Base-by-base conservation (phyloP, 768 basidiomycete genomes). In the Auricularia auricula-judae region DNA sequence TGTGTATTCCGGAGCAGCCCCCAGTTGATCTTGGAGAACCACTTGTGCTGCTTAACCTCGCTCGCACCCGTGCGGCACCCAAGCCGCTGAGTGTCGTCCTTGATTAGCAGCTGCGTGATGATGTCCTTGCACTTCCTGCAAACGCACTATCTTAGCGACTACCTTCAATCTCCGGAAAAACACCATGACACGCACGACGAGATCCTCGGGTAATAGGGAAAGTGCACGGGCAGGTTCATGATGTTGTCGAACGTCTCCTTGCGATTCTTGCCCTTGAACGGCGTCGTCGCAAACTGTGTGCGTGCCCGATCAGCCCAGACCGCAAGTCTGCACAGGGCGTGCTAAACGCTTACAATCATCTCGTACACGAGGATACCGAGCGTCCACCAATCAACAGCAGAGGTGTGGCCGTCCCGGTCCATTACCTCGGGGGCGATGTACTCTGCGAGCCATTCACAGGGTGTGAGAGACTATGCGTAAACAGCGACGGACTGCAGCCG, bases 381-480 rank as follows among this genome's bases (percentile, higher is more conserved):
- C 36, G 97, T 98, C 97, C 93, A 95, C 96, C 96, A 99, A 77
- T 99, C 97, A 62, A 99, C 97, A 14, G 96, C 95, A 67, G 93
- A 93, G 43, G 95, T 97, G 76, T 99, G 97, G 18, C 97, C 96
- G 74, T 90, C 85, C 59, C 92, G 93, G 70, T 91, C 90, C 73
- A 99, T 97, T 65, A 99, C 97, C 79, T 99, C 97, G 67, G 96
- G 96, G 51, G 96, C 94, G 73, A 99, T 98, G 81, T 99, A 99
- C 78, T 98, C 96, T 97, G 75, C 47, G 65, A 64, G 5, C 54
- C 33, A 14, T 42, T 42, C 12, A 4, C 39, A 29, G 66, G 51
- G 58, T 53, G 67, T 66, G 43, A 66, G 29, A 64, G 61, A 61
- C 44, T 53, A 65, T 29, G 61, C 63, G 61, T 42, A 42, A 42